These are phyloP conservation scores for Primulina tabacum DNA, from an alignment of 257 asterid genomes.

Conservation along the genomic window DNA sequence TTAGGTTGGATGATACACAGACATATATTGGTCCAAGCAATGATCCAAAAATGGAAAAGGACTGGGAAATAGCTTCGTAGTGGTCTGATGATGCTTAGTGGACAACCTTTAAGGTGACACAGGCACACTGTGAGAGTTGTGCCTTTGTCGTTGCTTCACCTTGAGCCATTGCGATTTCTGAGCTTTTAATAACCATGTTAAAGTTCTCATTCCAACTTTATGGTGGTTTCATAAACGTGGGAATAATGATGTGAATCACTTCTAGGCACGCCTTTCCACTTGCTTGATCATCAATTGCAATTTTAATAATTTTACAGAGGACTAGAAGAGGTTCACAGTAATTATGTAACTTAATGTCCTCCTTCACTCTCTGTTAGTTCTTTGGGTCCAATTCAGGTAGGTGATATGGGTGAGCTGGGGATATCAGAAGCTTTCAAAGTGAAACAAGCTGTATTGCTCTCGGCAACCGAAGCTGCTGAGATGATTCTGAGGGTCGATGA, in stretches of 20 bases:
- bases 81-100: too few species aligned
- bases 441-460: constrained; percentile 75
- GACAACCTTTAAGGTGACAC: too few species aligned
- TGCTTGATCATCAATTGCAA: neutral
- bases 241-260: neutral
- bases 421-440: constrained; percentile 87
- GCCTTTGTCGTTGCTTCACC: neutral
- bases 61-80: too few species aligned
- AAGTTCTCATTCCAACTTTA: neutral
- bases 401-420: constrained; percentile 75
- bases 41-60: too few species aligned
- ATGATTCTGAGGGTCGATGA: constrained; percentile 85
- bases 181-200: neutral
- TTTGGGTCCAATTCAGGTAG: constrained; percentile 45
- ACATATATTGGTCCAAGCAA: too few species aligned
- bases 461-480: constrained; percentile 95
- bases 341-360: neutral
- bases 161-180: neutral
- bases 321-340: neutral
- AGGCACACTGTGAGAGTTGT: neutral
- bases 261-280: neutral
- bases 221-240: neutral
- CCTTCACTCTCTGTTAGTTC: neutral
- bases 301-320: neutral
- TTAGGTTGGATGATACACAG: neutral